phyloP scores from a whole-genome alignment of 441 rosid species.

The Euphorbia schlechtendalii region DNA sequence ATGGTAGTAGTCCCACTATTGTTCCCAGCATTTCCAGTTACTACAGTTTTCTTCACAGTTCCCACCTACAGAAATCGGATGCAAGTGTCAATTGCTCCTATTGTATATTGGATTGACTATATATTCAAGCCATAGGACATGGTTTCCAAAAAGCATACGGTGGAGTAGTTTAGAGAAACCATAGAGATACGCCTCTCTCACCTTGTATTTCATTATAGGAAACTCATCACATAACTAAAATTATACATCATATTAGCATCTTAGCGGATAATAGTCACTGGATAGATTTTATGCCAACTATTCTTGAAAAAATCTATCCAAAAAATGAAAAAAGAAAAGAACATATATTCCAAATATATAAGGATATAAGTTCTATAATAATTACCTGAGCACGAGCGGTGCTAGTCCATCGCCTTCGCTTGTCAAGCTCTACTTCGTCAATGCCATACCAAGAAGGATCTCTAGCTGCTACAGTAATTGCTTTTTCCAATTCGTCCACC shows the following conservation, averaged over 20 bases:
- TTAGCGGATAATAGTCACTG: slow-evolving; percentile 2
- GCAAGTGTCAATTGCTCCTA: too few species aligned
- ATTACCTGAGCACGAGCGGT: slow-evolving; percentile 74
- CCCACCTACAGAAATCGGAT: slow-evolving; percentile 39
- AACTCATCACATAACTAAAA: not conserved
- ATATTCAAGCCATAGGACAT: too few species aligned
- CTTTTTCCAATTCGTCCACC: slow-evolving; percentile 96
- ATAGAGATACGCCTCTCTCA: not conserved
- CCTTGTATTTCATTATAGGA: not conserved
- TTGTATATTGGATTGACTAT: too few species aligned
- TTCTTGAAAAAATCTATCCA: not conserved
- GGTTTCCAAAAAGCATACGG: too few species aligned
- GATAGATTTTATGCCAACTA: slow-evolving; percentile 2
- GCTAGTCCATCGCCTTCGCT: slow-evolving; percentile 90
- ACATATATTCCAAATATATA: not conserved
- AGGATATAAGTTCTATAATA: slow-evolving; percentile 12
- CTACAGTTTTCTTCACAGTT: slow-evolving; percentile 63
- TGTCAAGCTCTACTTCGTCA: slow-evolving; percentile 74
- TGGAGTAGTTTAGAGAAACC: not conserved
- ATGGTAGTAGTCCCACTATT: slow-evolving; percentile 34
- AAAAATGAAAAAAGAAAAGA: not conserved
- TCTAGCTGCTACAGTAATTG: slow-evolving; percentile 77
- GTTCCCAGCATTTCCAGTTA: slow-evolving; percentile 50
- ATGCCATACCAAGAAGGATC: slow-evolving; percentile 93
- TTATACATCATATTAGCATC: not conserved